Evolutionary conservation across 73 alveolate species (phyloP).

Genomic region (Symbiodinium natans): DNA sequence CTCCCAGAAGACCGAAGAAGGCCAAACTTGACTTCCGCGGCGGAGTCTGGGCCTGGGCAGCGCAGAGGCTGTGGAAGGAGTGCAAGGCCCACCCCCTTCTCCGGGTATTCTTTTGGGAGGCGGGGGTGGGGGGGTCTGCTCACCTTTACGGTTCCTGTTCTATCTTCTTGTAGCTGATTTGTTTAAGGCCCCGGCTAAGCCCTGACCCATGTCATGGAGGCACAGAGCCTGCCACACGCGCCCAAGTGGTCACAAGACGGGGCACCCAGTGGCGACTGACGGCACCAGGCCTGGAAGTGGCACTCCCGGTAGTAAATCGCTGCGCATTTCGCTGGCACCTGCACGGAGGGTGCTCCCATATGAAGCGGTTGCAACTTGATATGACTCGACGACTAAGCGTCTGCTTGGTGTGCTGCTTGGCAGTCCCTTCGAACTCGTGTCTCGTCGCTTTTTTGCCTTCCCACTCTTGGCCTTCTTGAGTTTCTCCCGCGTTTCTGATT

Average conservation of each 20-base stretch:
- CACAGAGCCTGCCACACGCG: slow-evolving; percentile 24
- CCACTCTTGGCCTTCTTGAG: too few species aligned
- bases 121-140: not conserved
- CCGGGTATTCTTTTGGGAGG: too few species aligned
- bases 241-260: too few species aligned
- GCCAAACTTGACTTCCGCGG: slow-evolving; percentile 53
- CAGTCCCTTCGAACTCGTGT: too few species aligned
- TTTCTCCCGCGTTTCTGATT: too few species aligned
- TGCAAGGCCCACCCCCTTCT: too few species aligned
- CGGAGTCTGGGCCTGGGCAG: slow-evolving; percentile 8
- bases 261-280: too few species aligned
- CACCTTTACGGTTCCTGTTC: not conserved
- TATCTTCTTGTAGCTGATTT: too few species aligned
- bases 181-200: slow-evolving; percentile 35
- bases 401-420: too few species aligned
- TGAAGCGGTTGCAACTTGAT: too few species aligned
- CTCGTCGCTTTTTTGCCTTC: too few species aligned
- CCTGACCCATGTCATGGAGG: slow-evolving; percentile 81
- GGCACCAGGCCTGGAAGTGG: slow-evolving; percentile 71
- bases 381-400: too few species aligned
- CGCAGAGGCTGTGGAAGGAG: not conserved
- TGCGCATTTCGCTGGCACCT: slow-evolving; percentile 78
- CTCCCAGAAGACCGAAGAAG: slow-evolving; percentile 77
- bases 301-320: slow-evolving; percentile 85
- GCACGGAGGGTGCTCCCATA: not conserved